These are phyloP conservation scores for Fusarium verrucosum DNA, from an alignment of 2,329 filamentous ascomycete species.

Conservation along the genomic window DNA sequence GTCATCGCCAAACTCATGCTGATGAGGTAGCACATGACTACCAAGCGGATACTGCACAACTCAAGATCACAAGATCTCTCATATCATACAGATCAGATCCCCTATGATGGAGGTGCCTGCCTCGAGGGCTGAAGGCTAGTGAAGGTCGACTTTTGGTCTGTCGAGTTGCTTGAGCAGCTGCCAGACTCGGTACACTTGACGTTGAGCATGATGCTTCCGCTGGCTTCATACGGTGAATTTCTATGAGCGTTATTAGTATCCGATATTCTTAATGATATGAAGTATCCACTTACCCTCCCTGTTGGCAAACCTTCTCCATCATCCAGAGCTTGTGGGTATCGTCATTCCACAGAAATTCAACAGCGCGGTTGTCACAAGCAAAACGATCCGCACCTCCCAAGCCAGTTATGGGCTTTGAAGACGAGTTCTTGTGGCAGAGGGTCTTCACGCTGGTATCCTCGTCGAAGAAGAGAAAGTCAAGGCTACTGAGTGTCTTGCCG, in stretches of 20 bases:
- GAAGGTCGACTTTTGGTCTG: conserved; percentile 44
- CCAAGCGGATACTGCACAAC: background rate
- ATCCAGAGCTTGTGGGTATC: conserved; percentile 49
- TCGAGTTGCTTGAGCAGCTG: conserved; percentile 45
- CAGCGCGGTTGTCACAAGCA: conserved; percentile 53
- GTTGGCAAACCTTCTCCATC: conserved; percentile 57
- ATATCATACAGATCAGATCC: background rate
- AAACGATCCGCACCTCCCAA: conserved; percentile 48
- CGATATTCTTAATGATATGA: background rate
- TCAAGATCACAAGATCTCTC: conserved; percentile 11
- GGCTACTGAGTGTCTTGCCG: conserved; percentile 45
- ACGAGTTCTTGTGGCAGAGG: conserved; percentile 55
- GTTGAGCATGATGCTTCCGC: conserved; percentile 42
- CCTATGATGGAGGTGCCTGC: conserved; percentile 19
- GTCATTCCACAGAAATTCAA: conserved; percentile 56
- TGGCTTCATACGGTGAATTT: conserved; percentile 44
- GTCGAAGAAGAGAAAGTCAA: conserved; percentile 56
- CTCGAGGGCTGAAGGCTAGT: conserved; percentile 46
- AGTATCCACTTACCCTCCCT: conserved; percentile 48
- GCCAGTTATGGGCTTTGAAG: conserved; percentile 47
- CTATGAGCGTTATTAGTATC: conserved; percentile 31
- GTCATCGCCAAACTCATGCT: background rate
- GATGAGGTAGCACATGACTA: conserved; percentile 12
- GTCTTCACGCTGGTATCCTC: conserved; percentile 53
- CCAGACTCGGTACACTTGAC: conserved; percentile 33